Percentiles rank a stretch among this genome's conserved stretches.
These are phyloP conservation scores for Chamaecyparis obtusa DNA, from an alignment of 75 land plant species.

Conservation along the genomic window DNA sequence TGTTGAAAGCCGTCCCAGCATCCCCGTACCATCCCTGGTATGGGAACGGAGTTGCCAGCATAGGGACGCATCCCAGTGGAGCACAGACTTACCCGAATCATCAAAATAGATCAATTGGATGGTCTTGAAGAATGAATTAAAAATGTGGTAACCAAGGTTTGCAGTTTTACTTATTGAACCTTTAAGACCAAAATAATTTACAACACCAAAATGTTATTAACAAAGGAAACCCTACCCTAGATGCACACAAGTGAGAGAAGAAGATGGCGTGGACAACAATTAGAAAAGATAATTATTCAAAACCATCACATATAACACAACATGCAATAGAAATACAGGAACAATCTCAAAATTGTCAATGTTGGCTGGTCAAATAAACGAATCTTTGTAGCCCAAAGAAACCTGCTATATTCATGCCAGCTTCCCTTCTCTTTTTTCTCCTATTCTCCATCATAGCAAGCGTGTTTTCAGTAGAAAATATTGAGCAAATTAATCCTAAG, in stretches of 20 bases:
- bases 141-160: background rate
- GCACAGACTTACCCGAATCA: background rate
- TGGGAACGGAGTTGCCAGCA: too few species aligned
- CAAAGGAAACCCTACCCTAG: background rate
- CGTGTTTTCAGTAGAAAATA: background rate
- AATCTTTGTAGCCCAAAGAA: background rate
- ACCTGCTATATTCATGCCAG: background rate
- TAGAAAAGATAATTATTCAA: background rate
- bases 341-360: background rate
- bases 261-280: background rate
- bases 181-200: background rate
- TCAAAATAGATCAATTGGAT: background rate
- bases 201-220: background rate
- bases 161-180: background rate
- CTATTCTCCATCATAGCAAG: background rate
- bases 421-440: background rate
- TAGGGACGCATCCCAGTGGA: too few species aligned
- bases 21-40: too few species aligned
- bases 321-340: background rate
- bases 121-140: constrained; percentile 4
- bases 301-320: background rate
- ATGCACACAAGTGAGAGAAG: background rate
- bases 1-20: too few species aligned
- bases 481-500: background rate
- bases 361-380: background rate